Conservation (phyloP, 192 early-diverging fungal species). For the Podila horticola region DNA sequence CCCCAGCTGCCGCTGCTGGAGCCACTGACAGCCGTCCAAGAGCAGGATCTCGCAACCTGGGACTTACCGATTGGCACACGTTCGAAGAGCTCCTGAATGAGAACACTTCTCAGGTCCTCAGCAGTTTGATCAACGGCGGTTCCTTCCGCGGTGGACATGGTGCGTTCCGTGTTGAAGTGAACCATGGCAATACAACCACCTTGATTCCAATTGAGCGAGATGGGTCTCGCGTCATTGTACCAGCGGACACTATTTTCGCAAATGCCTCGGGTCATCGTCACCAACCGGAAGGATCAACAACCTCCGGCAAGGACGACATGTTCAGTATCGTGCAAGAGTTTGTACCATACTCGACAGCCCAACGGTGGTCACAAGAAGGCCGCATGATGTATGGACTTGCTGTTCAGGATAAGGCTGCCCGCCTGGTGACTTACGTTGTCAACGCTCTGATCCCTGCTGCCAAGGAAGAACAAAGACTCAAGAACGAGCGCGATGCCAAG, state of each 20-base stretch:
- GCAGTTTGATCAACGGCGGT: conserved; percentile 42
- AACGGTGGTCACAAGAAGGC: conserved; percentile 91
- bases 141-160: conserved; percentile 36
- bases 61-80: conserved; percentile 63
- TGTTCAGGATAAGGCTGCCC: conserved; percentile 67
- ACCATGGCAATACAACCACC: conserved; percentile 20
- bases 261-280: conserved; percentile 11
- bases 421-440: conserved; percentile 70
- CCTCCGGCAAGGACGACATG: conserved; percentile 41
- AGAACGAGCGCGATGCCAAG: conserved; percentile 64
- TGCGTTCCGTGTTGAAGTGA: conserved; percentile 46
- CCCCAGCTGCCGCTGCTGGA: conserved; percentile 13
- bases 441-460: conserved; percentile 82
- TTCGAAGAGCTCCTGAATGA: conserved; percentile 72
- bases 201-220: conserved; percentile 13
- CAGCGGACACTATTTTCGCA: conserved; percentile 29
- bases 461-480: conserved; percentile 70
- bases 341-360: conserved; percentile 71
- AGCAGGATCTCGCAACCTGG: conserved; percentile 42
- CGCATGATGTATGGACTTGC: conserved; percentile 78
- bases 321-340: conserved; percentile 75
- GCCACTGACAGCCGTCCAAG: conserved; percentile 24
- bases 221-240: conserved; percentile 36
- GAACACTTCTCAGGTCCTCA: conserved; percentile 30
- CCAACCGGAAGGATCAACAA: conserved; percentile 5